Conservation (phyloP, 371 early-diverging fungal genomes). For the Mortierella sp. region DNA sequence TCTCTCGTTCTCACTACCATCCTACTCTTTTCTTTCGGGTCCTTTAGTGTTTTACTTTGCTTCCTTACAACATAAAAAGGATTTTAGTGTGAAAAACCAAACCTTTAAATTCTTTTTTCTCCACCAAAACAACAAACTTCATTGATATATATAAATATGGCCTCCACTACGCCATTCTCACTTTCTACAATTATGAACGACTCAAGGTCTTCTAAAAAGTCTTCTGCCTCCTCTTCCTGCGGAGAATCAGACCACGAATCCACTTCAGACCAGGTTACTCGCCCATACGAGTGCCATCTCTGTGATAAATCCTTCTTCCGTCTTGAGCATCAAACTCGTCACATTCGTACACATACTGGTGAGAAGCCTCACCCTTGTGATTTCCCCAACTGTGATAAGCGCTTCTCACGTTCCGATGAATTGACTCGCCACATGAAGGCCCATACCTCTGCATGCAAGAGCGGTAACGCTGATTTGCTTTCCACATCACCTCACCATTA, state of each 20-base stretch:
- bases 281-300: constrained; percentile 74
- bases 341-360: constrained; percentile 86
- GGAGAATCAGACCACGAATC: constrained; percentile 43
- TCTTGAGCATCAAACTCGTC: constrained; percentile 79
- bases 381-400: constrained; percentile 76
- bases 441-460: constrained; percentile 64
- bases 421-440: constrained; percentile 75
- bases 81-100: neutral
- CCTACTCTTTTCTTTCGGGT: neutral
- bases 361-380: constrained; percentile 86
- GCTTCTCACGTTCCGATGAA: constrained; percentile 82
- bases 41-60: neutral
- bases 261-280: constrained; percentile 28
- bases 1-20: neutral
- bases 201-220: neutral
- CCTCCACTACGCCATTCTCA: constrained; percentile 5
- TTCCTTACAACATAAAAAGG: no score
- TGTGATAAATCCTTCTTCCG: constrained; percentile 75
- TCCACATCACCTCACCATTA: constrained; percentile 44
- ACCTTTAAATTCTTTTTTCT: neutral
- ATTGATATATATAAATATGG: neutral
- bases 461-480: constrained; percentile 47
- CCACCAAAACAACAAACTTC: neutral
- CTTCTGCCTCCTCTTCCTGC: constrained; percentile 27
- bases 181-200: constrained; percentile 22